Base-by-base conservation (phyloP, 2,329 filamentous ascomycete genomes). In the Seiridium cupressi region DNA sequence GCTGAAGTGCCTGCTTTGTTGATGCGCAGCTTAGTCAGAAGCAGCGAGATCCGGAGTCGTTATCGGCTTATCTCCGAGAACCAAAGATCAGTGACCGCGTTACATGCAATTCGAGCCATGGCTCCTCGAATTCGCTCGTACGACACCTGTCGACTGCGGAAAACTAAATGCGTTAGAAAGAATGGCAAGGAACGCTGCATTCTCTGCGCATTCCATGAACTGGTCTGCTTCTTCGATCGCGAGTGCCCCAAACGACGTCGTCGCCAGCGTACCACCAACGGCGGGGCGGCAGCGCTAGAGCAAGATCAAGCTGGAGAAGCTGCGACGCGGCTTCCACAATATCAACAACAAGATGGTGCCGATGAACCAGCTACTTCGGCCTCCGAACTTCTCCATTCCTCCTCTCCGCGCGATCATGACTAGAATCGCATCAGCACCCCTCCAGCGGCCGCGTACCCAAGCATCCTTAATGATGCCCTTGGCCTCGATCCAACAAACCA, bases 131-230 rank as follows among this genome's bases (percentile, higher is more conserved):
- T 18, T 46, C 44, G 44, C 44, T 46, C 44, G 6, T 55, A 36
- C 53, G 53, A 55, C 38, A 36, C 42, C 36, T 55, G 53, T 40
- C 35, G 53, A 11, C 32, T 31, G 53, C 53, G 53, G 36, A 55
- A 55, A 40, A 36, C 42, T 3, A 44, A 44, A n/a, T 55, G 53
- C 36, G 53, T 55, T 31, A 31, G n/a, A n/a, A 18, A 44, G 40
- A 11, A 36, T 11, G 53, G 53, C n/a, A 44, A 35, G 35, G 36
- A 44, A 10, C 18, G 34, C 5, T 55, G 53, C 53, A 26, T 55
- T 10, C 40, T 55, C 13, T 55, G 53, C 32, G 18, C 53, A 18
- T 55, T 44, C 32, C 53, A 55, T 35, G 35, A 44, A 18, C 53
- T 36, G 26, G 36, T 26, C 8, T 55, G 53, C 31, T 32, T 40